A percentile compares a stretch with the other conserved stretches of the same genome.
phyloP scores from a whole-genome alignment of 768 basidiomycete species.

The Macrolepiota albuminosa region DNA sequence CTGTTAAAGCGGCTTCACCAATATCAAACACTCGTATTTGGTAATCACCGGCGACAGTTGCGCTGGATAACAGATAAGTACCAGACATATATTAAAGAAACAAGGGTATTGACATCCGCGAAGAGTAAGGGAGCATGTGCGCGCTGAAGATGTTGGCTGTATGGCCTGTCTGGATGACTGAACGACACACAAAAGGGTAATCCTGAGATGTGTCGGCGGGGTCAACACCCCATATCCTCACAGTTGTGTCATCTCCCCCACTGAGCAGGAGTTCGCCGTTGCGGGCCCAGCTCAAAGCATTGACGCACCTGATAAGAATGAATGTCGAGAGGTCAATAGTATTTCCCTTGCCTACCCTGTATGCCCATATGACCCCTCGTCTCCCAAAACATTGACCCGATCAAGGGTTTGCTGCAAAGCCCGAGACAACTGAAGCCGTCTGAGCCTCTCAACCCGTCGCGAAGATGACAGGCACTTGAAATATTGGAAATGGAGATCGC shows the following conservation, averaged over 20 bases:
- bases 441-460: slow-evolving; percentile 20
- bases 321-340: not conserved
- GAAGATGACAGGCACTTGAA: slow-evolving; percentile 15
- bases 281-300: slow-evolving; percentile 70
- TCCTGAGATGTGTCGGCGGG: slow-evolving; percentile 33
- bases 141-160: slow-evolving; percentile 81
- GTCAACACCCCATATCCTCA: slow-evolving; percentile 78
- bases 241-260: slow-evolving; percentile 71
- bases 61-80: slow-evolving; percentile 32
- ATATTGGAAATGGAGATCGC: not conserved
- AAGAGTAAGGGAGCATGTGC: slow-evolving; percentile 72
- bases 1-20: slow-evolving; percentile 32
- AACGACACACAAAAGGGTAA: slow-evolving; percentile 62
- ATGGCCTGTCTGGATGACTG: slow-evolving; percentile 78
- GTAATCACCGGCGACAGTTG: slow-evolving; percentile 68
- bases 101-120: slow-evolving; percentile 57
- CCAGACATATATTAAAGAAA: slow-evolving; percentile 5
- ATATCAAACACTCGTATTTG: slow-evolving; percentile 80
- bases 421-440: slow-evolving; percentile 22
- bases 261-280: slow-evolving; percentile 62
- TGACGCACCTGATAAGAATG: slow-evolving; percentile 54
- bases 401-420: slow-evolving; percentile 38
- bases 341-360: slow-evolving; percentile 45
- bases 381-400: slow-evolving; percentile 71
- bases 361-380: slow-evolving; percentile 49